Conservation (phyloP, 805 yeast genomes). For the Starmera quercuum region DNA sequence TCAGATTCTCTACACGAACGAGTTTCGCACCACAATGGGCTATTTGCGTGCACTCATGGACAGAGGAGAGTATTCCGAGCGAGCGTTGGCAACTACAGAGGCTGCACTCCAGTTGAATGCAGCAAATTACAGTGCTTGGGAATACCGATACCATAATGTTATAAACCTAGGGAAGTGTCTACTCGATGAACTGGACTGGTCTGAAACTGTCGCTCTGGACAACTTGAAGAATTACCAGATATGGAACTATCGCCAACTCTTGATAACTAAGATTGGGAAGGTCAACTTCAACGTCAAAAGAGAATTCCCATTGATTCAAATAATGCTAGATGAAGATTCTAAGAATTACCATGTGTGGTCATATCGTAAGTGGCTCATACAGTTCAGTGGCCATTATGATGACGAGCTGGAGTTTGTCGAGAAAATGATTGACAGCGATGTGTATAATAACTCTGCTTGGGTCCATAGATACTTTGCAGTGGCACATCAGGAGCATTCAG, state of each 20-base stretch:
- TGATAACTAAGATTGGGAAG: slow-evolving; percentile 34
- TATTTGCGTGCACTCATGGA: slow-evolving; percentile 52
- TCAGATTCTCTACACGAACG: slow-evolving; percentile 64
- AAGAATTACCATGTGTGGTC: slow-evolving; percentile 98
- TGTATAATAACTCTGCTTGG: slow-evolving; percentile 93
- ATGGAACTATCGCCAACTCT: slow-evolving; percentile 85
- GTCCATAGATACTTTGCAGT: slow-evolving; percentile 65
- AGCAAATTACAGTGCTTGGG: slow-evolving; percentile 92
- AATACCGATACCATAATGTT: slow-evolving; percentile 51
- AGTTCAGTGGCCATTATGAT: slow-evolving; percentile 40
- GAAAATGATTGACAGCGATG: slow-evolving; percentile 46
- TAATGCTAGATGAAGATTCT: slow-evolving; percentile 69
- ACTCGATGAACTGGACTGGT: slow-evolving; percentile 65
- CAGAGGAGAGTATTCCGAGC: slow-evolving; percentile 51
- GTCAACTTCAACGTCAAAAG: slow-evolving; percentile 32
- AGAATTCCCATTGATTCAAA: slow-evolving; percentile 59
- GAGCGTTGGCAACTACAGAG: slow-evolving; percentile 65
- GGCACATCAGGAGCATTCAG: slow-evolving; percentile 7
- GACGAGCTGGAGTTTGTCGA: slow-evolving; percentile 48
- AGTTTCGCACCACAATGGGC: slow-evolving; percentile 58
- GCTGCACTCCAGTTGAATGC: slow-evolving; percentile 62
- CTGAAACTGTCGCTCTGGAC: slow-evolving; percentile 63
- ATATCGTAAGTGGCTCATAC: slow-evolving; percentile 76
- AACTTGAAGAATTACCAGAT: slow-evolving; percentile 92
- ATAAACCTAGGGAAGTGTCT: slow-evolving; percentile 27